Conservation (phyloP, 495 filamentous ascomycete species). For the Aspergillus hancockii region DNA sequence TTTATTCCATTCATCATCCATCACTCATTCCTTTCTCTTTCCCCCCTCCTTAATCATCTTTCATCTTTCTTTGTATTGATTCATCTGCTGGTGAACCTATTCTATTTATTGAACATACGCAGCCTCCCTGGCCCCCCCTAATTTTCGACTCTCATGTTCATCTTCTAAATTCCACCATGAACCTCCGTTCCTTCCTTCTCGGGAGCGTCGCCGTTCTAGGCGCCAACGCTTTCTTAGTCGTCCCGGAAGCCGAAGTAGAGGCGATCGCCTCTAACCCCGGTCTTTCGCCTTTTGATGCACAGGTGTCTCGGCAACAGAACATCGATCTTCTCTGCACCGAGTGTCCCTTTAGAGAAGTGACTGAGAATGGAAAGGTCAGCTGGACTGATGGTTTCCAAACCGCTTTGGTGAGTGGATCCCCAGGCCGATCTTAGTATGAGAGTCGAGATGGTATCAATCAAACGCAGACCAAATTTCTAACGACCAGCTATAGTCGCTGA, state of each 20-base stretch:
- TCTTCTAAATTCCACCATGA: slow-evolving; percentile 36
- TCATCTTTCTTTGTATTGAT: neutral
- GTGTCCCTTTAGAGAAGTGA: slow-evolving; percentile 45
- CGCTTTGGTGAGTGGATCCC: slow-evolving; percentile 35
- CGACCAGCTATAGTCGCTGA: slow-evolving; percentile 31
- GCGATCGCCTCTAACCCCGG: slow-evolving; percentile 27
- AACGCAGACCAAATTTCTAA: slow-evolving; percentile 15
- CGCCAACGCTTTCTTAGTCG: slow-evolving; percentile 50
- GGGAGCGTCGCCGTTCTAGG: slow-evolving; percentile 43
- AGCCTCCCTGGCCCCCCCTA: neutral
- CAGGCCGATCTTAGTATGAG: neutral
- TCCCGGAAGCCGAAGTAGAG: slow-evolving; percentile 41
- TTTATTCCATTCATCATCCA: neutral
- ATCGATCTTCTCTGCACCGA: slow-evolving; percentile 47
- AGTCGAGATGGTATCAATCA: neutral
- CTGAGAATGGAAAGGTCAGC: slow-evolving; percentile 33
- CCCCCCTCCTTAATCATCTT: too few relatives aligned
- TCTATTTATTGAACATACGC: neutral
- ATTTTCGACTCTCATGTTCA: slow-evolving; percentile 5
- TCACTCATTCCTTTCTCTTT: too few relatives aligned
- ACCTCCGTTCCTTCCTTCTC: slow-evolving; percentile 43
- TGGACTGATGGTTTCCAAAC: slow-evolving; percentile 41
- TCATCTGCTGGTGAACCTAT: neutral
- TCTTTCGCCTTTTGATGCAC: slow-evolving; percentile 30
- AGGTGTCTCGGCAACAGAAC: slow-evolving; percentile 30